A percentile compares a stretch with the other conserved stretches of the same genome.
Conservation (phyloP, 75 land plant species). For the Selaginella moellendorffii region DNA sequence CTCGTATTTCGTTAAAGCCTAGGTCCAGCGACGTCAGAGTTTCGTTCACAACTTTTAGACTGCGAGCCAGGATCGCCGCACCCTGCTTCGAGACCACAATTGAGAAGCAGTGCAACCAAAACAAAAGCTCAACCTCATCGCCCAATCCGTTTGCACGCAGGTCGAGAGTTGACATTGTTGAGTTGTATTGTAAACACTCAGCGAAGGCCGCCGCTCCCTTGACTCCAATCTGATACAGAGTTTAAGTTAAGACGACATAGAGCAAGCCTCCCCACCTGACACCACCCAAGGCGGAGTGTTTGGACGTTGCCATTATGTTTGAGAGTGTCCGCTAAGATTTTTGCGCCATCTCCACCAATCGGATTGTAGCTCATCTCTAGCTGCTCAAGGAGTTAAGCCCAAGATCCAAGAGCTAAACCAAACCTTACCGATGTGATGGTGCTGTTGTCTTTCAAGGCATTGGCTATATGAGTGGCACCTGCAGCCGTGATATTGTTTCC, state of each 20-base stretch:
- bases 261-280: too few species aligned
- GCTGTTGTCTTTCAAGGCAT: slow-evolving; percentile 66
- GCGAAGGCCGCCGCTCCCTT: slow-evolving; percentile 85
- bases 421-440: slow-evolving; percentile 59
- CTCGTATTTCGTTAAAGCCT: slow-evolving; percentile 96
- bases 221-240: slow-evolving; percentile 53
- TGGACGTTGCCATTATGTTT: slow-evolving; percentile 85
- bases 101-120: neutral
- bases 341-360: slow-evolving; percentile 83
- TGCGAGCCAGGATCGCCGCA: slow-evolving; percentile 52
- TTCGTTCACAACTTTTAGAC: slow-evolving; percentile 93
- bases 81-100: slow-evolving; percentile 41
- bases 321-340: slow-evolving; percentile 60
- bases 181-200: slow-evolving; percentile 76
- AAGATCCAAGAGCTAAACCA: neutral
- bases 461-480: slow-evolving; percentile 52
- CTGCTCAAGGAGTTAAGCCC: slow-evolving; percentile 26
- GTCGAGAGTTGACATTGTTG: slow-evolving; percentile 68
- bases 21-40: slow-evolving; percentile 81
- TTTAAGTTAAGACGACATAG: too few species aligned
- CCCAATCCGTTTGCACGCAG: slow-evolving; percentile 82
- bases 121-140: slow-evolving; percentile 50
- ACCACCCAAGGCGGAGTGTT: slow-evolving; percentile 88
- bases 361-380: slow-evolving; percentile 92
- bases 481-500: slow-evolving; percentile 84